Evolutionary conservation across 192 early-diverging fungal species (phyloP), one percentile per base, ranked within the genome.

Genomic region (Coemansia javaensis): DNA sequence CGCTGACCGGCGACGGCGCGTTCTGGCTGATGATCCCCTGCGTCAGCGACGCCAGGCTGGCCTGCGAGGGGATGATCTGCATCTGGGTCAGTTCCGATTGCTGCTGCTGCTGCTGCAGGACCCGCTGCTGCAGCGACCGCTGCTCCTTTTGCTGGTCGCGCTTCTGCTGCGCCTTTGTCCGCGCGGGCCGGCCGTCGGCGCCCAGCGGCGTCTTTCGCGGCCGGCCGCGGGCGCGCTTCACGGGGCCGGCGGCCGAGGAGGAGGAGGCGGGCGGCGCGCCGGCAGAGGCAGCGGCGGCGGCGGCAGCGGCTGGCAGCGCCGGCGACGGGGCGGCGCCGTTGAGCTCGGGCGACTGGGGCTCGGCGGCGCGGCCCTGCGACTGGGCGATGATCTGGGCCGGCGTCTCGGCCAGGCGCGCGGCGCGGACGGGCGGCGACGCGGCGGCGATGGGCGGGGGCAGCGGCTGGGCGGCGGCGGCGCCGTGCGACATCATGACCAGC

Each of bases 171-270:
- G 58, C 40, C 63, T 54, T 62, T 32, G 59, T 15, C 45, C 53
- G 53, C 10, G 57, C 13, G 12, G 62, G 13, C 46, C 51, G 53
- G 20, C 48, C 44, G 14, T 63, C 60, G 7, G 49, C 53, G 25
- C 28, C 53, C 7, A 66, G 24, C 5, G 71, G 71, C 49, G 66
- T 73, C 48, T 73, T 73, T 18, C 70, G 62, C 18, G 70, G 70
- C 4, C 70, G 57, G 20, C 70, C 70, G 5, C 70, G 57, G 10
- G 70, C 18, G 0, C 70, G 52, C 44, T 73, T 73, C 33, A 62
- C 43, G 0, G 63, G 49, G 20, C 68, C 68, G 0, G 55, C n/a
- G 9, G 59, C 18, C 10, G 45, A 31, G 11, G 44, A 5, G 15
- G 40, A 37, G 14, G 33, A 28, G 1, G 49, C 44, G 7, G 50